Conservation (phyloP, 164 flowering plant species). For the Houttuynia cordata region DNA sequence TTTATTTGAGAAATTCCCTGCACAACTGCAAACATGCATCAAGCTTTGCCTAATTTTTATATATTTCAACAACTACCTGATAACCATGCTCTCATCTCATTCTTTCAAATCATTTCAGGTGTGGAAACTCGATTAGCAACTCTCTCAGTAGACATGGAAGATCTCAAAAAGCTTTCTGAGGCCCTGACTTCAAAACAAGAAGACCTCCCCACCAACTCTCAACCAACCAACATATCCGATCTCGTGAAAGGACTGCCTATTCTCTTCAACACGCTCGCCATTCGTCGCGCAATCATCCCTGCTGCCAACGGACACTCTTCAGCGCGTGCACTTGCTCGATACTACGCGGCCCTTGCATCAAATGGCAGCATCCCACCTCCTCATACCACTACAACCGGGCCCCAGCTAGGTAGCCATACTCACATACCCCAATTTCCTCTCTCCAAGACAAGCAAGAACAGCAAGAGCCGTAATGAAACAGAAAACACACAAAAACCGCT, state of each 20-base stretch:
- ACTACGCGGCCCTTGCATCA: constrained; percentile 73
- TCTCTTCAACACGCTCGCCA: constrained; percentile 50
- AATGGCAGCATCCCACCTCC: constrained; percentile 69
- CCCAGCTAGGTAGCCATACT: constrained; percentile 73
- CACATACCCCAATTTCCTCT: constrained; percentile 67
- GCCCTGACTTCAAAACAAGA: constrained; percentile 14
- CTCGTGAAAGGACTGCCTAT: constrained; percentile 37
- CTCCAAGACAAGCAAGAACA: constrained; percentile 14
- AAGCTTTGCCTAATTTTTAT: no score
- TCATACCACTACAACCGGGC: constrained; percentile 43
- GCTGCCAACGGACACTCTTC: constrained; percentile 96
- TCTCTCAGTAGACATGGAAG: constrained; percentile 57
- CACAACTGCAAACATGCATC: no score
- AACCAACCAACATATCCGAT: constrained; percentile 31
- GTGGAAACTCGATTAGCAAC: constrained; percentile 91
- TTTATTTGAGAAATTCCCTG: no score
- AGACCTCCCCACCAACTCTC: constrained; percentile 53
- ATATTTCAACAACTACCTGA: no score
- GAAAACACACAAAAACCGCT: constrained; percentile 1
- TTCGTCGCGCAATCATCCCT: constrained; percentile 86
- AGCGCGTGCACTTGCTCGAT: constrained; percentile 95
- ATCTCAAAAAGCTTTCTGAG: constrained; percentile 28
- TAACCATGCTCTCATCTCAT: not conserved
- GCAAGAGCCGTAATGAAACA: constrained; percentile 9
- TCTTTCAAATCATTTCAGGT: constrained; percentile 30